Evolutionary conservation across 768 basidiomycete genomes (phyloP), one percentile per base, ranked within the genome.

Genomic region (Leccinum uliginosum): DNA sequence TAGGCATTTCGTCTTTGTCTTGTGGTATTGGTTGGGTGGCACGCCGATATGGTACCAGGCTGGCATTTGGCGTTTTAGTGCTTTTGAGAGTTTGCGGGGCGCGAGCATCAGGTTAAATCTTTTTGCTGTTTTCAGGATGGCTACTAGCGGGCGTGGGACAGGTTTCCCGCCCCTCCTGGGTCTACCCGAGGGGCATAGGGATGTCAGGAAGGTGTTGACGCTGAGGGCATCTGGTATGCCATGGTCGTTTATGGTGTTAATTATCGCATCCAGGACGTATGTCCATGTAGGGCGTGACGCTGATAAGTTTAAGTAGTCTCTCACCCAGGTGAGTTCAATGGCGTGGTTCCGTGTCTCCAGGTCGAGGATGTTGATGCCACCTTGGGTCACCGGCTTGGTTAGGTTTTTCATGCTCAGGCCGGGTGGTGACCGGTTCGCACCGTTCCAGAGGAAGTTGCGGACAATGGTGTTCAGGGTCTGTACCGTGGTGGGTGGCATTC

Each of bases 311-410:
- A 40, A 4, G 40, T 56, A 26, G 2, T 4, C 7, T 50, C 45
- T 40, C 0, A 61, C 6, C 60, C 58, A 59, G 4, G 11, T 50
- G 0, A 56, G 2, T 1, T 60, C 49, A 0, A 60, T 54, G 0
- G 49, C 49, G 19, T 53, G 23, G 11, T 60, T 60, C 6, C 52
- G 9, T 4, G 26, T 1, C 19, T 46, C 49, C 0, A 65, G 1
- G 24, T 66, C 34, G 0, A 65, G 61, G 0, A 64, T 29, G 10
- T 53, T 38, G n/a, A 57, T 55, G 1, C 65, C 48, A 0, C 65
- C 62, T 38, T 35, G 27, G 27, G 27, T n/a, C n/a, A 26, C 26
- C 6, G 26, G 26, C 6, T 26, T 26, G 26, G 26, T 26, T 6
- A 26, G 26, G 26, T 6, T 26, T 26, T 26, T 26, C 26, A 26